phyloP scores from a whole-genome alignment of 2,329 filamentous ascomycete species.

The Aspergillus sp. region DNA sequence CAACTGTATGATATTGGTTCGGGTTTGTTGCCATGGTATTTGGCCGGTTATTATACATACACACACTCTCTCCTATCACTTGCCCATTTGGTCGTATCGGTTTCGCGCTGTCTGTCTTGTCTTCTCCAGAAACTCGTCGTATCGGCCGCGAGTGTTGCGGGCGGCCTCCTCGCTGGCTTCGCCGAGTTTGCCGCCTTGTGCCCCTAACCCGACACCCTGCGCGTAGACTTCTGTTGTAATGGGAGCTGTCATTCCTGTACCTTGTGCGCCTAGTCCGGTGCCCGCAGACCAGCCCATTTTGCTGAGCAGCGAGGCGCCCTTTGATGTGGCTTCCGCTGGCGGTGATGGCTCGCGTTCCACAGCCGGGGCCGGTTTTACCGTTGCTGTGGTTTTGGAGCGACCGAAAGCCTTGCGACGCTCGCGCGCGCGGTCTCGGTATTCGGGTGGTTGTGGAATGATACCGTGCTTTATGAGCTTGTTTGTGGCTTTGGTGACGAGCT shows the following conservation, averaged over 20 bases:
- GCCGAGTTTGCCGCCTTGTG: conserved; percentile 49
- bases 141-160: conserved; percentile 48
- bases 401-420: conserved; percentile 49
- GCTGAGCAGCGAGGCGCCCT: conserved; percentile 51
- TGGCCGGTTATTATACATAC: neutral
- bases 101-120: conserved; percentile 49
- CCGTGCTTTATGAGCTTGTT: conserved; percentile 46
- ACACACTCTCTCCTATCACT: conserved; percentile 2
- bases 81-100: conserved; percentile 45
- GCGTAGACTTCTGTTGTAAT: conserved; percentile 51
- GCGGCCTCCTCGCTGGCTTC: conserved; percentile 50
- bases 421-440: conserved; percentile 49
- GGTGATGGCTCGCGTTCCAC: conserved; percentile 32
- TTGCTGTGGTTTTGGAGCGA: conserved; percentile 20
- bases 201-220: conserved; percentile 51
- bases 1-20: neutral
- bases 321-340: conserved; percentile 38
- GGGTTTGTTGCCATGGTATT: neutral
- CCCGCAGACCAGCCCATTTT: conserved; percentile 54
- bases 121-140: conserved; percentile 49
- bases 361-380: conserved; percentile 21
- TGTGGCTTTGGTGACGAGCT: conserved; percentile 42
- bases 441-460: conserved; percentile 33
- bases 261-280: conserved; percentile 49
- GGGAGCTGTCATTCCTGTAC: conserved; percentile 48